Percentiles rank a stretch among this genome's conserved stretches.
Evolutionary conservation across 2,329 filamentous ascomycete genomes (phyloP).

Genomic region (Herpomyces periplanetae): DNA sequence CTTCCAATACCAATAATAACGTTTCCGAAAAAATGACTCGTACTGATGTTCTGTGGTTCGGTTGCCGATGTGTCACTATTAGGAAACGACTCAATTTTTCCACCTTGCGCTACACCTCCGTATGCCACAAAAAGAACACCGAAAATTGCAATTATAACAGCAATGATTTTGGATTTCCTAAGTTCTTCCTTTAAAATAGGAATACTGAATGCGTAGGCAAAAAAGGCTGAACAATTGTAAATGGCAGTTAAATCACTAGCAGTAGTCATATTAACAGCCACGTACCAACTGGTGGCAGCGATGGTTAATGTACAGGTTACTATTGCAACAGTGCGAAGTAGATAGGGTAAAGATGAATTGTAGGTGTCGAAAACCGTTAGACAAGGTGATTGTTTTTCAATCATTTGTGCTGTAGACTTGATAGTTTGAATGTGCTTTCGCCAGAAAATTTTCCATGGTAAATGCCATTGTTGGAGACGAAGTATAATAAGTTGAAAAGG

Average conservation of each 20-base stretch:
- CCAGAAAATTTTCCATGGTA: conserved; percentile 60
- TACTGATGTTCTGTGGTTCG: too few species aligned
- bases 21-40: conserved; percentile 40
- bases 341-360: conserved; percentile 22
- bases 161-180: conserved; percentile 42
- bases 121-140: conserved; percentile 89
- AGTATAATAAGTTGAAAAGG: conserved; percentile 42
- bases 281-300: conserved; percentile 72
- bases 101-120: conserved; percentile 24
- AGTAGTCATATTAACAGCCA: conserved; percentile 70
- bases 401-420: conserved; percentile 36
- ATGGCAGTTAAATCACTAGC: conserved; percentile 82
- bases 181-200: conserved; percentile 53
- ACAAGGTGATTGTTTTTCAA: conserved; percentile 34
- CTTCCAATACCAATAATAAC: conserved; percentile 64
- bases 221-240: conserved; percentile 96
- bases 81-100: conserved; percentile 14
- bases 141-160: conserved; percentile 47
- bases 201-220: conserved; percentile 86
- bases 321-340: conserved; percentile 35
- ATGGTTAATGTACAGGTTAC: conserved; percentile 57
- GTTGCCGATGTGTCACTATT: conserved; percentile 14
- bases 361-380: conserved; percentile 12
- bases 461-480: conserved; percentile 31
- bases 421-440: conserved; percentile 22